Base-by-base conservation (phyloP, 495 filamentous ascomycete genomes). In the Penicillium subrubescens region DNA sequence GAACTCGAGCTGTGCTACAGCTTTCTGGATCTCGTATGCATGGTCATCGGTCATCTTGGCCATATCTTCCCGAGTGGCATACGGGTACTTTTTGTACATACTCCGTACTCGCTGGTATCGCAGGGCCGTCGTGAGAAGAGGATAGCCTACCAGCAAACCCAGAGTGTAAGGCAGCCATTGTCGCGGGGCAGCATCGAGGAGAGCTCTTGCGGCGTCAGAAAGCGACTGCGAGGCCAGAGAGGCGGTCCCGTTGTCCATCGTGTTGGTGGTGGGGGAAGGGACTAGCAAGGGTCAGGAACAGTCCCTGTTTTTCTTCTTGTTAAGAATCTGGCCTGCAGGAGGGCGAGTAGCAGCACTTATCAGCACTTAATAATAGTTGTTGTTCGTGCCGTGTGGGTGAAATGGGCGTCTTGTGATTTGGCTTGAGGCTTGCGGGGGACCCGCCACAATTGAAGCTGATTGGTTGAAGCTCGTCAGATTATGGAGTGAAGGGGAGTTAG, bases 31-130 rank as follows among this genome's bases (percentile, higher is more conserved):
- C 31, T 79, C 66, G 61, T 79, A 87, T 1, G 88, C 87, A 27
- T 90, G 82, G 35, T 84, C 77, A 61, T 83, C 79, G 17, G 87
- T 90, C 88, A 90, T 91, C n/a, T 69, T 71, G 27, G 83, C 72
- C 58, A 89, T 75, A 8, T 85, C 84, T 27, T 81, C 74, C 1
- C 87, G 82, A 21, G 81, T 84, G 1, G 79, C 71, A 59, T 83
- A 90, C n/a, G 76, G 71, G 60, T 83, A 83, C 57, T 79, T 78
- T 57, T 70, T 70, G 8, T 83, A 74, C 54, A 88, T 66, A 34
- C 68, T 69, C 55, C 77, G 75, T 51, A 84, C 68, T 10, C 81
- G 76, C 7, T 76, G 82, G 62, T 81, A 81, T 17, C 88, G 86
- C 17, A 90, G 75, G 15, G 73, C 55, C 3, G 73, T 70, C 10